Evolutionary conservation across 169 alveolate species (phyloP), one percentile per base, ranked within the genome.

Genomic region (Plasmodium falciparum): DNA sequence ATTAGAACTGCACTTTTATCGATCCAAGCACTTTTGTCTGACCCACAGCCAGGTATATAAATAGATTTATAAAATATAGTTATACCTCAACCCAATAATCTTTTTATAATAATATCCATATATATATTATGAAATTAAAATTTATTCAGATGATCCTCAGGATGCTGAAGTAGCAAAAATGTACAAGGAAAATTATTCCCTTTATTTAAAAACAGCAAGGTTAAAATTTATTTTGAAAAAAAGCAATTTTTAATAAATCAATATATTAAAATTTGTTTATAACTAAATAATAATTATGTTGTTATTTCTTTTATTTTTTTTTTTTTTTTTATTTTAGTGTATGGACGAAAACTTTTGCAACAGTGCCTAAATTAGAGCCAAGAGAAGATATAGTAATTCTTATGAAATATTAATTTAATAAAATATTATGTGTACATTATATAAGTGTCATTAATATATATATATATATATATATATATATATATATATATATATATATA

Each of bases 1-100:
- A 95, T 97, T 39, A 95, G 99, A 56, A 97, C 99, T n/a, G 99
- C 98, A 49, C 94, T 97, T 52, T 92, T 96, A 33, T 97, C 98
- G 7, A 97, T 98, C 61, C 98, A 96, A 74, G 97, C 98, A 12
- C 88, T 95, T 61, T 66, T 94, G 43, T 95, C 98, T 2, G 95
- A 96, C 26, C 97, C 98, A 0, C 97, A 95, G 49, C 97, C 98
- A 5, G 93, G 96, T 94, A 73, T 59, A 15, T 89, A 52, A 11
- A 56, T 56, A 56, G 15, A 22, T 56, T 56, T 9, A 56, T 6
- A 6, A 56, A 2, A 45, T 63, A 22, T 75, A 17, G 17, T 0
- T 45, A 13, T 65, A 5, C 7, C 45, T 1, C 9, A 33, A 33
- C 45, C 0, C 45, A 33, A 5, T 33, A 33, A 9, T 33, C 9